Conservation (phyloP, 495 filamentous ascomycete genomes). For the Trichoderma erinaceum region DNA sequence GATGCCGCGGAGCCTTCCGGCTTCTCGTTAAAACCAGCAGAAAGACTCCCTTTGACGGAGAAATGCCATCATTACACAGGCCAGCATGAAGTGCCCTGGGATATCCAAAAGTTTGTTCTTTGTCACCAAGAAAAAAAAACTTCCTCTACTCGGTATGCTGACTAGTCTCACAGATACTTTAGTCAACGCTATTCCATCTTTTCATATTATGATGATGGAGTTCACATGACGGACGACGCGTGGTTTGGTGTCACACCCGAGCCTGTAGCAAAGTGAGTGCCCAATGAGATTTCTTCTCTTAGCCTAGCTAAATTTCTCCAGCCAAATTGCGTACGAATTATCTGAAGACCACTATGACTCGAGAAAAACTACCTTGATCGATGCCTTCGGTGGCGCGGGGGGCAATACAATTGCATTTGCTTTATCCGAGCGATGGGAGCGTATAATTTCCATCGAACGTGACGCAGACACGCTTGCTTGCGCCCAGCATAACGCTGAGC, state of each 20-base stretch:
- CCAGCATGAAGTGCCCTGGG: conserved; percentile 60
- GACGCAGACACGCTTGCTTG: conserved; percentile 70
- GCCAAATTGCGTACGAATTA: conserved; percentile 74
- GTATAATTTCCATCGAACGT: conserved; percentile 82
- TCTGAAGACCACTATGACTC: conserved; percentile 31
- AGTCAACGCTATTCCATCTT: conserved; percentile 80
- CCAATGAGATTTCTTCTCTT: not conserved
- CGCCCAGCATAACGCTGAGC: conserved; percentile 83
- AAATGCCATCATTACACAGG: conserved; percentile 60
- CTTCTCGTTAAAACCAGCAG: conserved; percentile 26
- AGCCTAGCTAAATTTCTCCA: conserved; percentile 28
- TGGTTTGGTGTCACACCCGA: conserved; percentile 98
- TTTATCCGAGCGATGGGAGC: conserved; percentile 63
- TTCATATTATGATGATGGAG: conserved; percentile 70
- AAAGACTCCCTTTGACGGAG: conserved; percentile 40
- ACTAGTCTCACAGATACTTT: conserved; percentile 62
- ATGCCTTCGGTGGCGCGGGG: conserved; percentile 85
- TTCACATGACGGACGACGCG: conserved; percentile 83
- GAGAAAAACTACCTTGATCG: conserved; percentile 59
- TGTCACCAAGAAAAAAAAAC: conserved; percentile 6
- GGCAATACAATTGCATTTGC: conserved; percentile 96
- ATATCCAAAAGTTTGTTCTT: conserved; percentile 63
- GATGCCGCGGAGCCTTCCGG: not conserved
- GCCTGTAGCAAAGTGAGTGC: conserved; percentile 68
- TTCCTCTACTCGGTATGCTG: not conserved